Percentiles rank a stretch among this genome's conserved stretches.
Evolutionary conservation across 371 early-diverging fungal genomes (phyloP).

Genomic region (Batkoa obscura): DNA sequence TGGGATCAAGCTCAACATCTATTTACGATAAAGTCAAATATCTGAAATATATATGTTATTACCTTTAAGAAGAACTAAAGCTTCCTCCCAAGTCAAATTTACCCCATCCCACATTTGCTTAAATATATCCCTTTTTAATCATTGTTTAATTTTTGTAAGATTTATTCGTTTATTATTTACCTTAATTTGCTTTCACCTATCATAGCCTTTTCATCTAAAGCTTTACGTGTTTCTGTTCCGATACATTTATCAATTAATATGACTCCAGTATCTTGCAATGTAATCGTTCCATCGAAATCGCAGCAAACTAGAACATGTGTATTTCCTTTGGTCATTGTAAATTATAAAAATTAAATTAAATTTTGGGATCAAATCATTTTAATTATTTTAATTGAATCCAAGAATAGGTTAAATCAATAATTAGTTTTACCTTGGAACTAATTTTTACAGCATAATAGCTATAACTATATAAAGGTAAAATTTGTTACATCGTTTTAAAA

Average conservation of each 20-base stretch:
- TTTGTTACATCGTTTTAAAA: too few relatives aligned
- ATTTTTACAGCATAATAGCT: too few relatives aligned
- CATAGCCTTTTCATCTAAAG: slow-evolving; percentile 10
- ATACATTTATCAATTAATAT: slow-evolving; percentile 16
- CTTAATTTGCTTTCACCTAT: not conserved
- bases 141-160: not conserved
- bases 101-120: slow-evolving; percentile 16
- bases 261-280: slow-evolving; percentile 15
- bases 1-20: slow-evolving; percentile 18
- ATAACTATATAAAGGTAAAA: too few relatives aligned
- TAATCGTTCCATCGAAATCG: slow-evolving; percentile 19
- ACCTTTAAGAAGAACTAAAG: slow-evolving; percentile 17
- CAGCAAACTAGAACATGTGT: slow-evolving; percentile 11
- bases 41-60: not conserved
- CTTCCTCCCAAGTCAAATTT: slow-evolving; percentile 20
- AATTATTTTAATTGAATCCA: too few relatives aligned
- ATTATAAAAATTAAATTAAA: too few relatives aligned
- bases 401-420: too few relatives aligned
- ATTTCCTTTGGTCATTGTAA: too few relatives aligned
- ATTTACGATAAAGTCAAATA: not conserved
- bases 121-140: slow-evolving; percentile 12
- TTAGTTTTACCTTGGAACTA: too few relatives aligned
- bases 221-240: slow-evolving; percentile 11
- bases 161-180: not conserved
- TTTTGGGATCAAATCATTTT: too few relatives aligned